Evolutionary conservation across 2,329 filamentous ascomycete species (phyloP), one percentile per base, ranked within the genome.

Genomic region (Kalaharituber pfeilii): DNA sequence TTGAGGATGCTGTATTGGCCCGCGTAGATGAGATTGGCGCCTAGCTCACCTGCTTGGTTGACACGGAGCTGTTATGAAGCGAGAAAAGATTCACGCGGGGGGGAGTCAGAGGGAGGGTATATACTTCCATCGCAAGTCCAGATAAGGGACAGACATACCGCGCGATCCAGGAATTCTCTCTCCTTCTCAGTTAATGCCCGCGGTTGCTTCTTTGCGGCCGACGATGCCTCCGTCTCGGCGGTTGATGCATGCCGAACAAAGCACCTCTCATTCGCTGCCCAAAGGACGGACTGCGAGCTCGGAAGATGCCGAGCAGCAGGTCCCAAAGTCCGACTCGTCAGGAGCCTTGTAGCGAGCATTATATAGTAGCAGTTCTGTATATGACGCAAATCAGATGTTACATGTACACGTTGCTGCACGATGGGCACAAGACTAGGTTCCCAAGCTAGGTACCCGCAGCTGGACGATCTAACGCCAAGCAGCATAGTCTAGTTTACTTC

Each of bases 21-120:
- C 1, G 79, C 80, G 72, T 96, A 98, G 68, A 98, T 98, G 54
- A 94, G 78, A 25, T 86, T 89, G 27, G 91, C 91, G 53, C 91
- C 91, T n/a, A 98, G 79, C 70, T 98, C 91, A 66, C 91, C 91
- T 22, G 91, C 87, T 71, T 98, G 91, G 69, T 98, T 96, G 55
- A 98, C 91, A 58, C 91, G 86, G 27, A 96, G 80, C 79, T 82
- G 63, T 9, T n/a, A n/a, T n/a, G n/a, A n/a, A n/a, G n/a, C n/a
- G n/a, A n/a, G n/a, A n/a, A n/a, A n/a, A n/a, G n/a, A 51, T 5
- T 27, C 5, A 47, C 7, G 22, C 15, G 54, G 47, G 36, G 55
- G 44, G 36, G 28, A 50, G 44, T 28, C 25, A 47, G 42, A 6
- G 50, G 29, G 30, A 25, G 6, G 42, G 13, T 47, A 24, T n/a